phyloP scores from a whole-genome alignment of 2,329 filamentous ascomycete genomes.

The Penicillium sp. region DNA sequence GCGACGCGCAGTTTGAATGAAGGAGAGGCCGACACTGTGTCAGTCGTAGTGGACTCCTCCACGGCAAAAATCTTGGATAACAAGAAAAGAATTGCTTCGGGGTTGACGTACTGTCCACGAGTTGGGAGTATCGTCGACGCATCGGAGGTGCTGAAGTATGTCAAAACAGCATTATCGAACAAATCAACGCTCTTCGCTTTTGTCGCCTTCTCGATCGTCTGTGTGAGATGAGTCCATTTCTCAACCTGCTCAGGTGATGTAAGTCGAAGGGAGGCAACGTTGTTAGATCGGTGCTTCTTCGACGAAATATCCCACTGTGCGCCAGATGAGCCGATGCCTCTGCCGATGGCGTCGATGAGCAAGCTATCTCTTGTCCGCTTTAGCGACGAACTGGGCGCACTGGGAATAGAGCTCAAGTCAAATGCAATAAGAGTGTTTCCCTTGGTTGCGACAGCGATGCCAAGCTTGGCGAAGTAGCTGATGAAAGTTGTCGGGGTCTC shows the following conservation, averaged over 20 bases:
- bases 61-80: conserved; percentile 40
- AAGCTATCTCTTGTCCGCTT: conserved; percentile 42
- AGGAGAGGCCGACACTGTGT: conserved; percentile 26
- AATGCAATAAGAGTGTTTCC: conserved; percentile 45
- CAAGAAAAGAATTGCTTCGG: conserved; percentile 38
- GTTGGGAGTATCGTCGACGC: conserved; percentile 24
- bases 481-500: conserved; percentile 36
- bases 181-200: conserved; percentile 27
- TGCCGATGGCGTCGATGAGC: conserved; percentile 43
- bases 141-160: conserved; percentile 27
- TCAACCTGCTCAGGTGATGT: conserved; percentile 31
- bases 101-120: conserved; percentile 31
- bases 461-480: conserved; percentile 45
- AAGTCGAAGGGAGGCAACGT: conserved; percentile 32
- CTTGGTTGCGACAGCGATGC: conserved; percentile 42
- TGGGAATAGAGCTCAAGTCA: conserved; percentile 39
- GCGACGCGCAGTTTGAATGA: conserved; percentile 30
- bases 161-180: conserved; percentile 37
- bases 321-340: conserved; percentile 37
- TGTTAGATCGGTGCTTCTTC: conserved; percentile 31
- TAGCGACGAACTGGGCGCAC: conserved; percentile 28
- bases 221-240: conserved; percentile 35
- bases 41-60: conserved; percentile 18
- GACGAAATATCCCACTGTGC: conserved; percentile 29
- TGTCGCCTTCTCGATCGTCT: conserved; percentile 28